Conservation (phyloP, 306 rosid genomes). For the Prunus padus region DNA sequence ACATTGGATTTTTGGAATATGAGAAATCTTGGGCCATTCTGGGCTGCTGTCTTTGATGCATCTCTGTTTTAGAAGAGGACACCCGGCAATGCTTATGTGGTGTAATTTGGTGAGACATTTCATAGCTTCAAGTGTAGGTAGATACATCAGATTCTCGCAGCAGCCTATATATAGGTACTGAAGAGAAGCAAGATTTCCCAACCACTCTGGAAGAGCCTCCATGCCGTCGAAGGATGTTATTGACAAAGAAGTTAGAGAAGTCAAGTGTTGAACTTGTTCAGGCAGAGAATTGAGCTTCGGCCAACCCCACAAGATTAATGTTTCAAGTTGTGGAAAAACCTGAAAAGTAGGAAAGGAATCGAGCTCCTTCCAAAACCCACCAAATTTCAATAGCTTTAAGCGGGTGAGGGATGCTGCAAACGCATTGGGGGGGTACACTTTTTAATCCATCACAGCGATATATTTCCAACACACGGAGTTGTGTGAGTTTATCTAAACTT, state of each 20-base stretch:
- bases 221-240: background rate
- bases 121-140: background rate
- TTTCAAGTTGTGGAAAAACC: background rate
- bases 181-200: conserved; percentile 1
- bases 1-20: background rate
- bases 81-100: rapidly evolving
- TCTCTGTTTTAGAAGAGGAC: background rate
- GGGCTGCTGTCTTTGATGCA: background rate
- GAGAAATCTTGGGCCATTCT: background rate
- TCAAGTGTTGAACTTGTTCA: conserved; percentile 5
- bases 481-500: background rate
- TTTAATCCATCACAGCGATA: rapidly evolving
- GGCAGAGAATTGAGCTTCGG: background rate
- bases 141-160: background rate
- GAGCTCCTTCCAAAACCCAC: background rate
- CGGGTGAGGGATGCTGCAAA: background rate
- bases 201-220: background rate
- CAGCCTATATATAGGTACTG: rapidly evolving
- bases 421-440: background rate
- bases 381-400: background rate
- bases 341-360: conserved; percentile 5
- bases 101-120: background rate
- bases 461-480: rapidly evolving
- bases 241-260: background rate
- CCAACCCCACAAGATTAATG: background rate